Evolutionary conservation across 805 yeast species (phyloP), one percentile per base, ranked within the genome.

Genomic region (Hanseniaspora singularis): DNA sequence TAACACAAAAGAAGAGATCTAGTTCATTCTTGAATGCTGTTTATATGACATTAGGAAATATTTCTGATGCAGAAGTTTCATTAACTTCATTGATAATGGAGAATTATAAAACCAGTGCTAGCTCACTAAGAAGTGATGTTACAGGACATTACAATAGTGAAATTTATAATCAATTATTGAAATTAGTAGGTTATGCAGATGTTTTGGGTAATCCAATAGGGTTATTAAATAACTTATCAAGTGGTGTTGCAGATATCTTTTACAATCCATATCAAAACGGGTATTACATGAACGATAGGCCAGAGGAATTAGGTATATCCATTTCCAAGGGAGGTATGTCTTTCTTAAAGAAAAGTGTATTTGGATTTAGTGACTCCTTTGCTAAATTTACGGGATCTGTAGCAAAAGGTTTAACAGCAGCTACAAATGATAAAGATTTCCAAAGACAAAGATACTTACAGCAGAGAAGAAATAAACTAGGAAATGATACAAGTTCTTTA

Each of bases 141-240:
- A 70, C 72, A 54, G 80, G 89, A 0, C 97, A 92, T 61, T 92
- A 92, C 60, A 81, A 88, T 10, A 96, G 88, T 59, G 89, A 92
- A 24, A 81, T 89, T 64, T 72, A 92, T 50, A 87, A 84, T 58
- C 98, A 92, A 63, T 68, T 92, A 28, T 94, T 92, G 64, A 87
- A 86, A 61, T 79, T 92, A 37, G 67, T 94, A 28, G 99, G 99
- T 0, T 86, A 96, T 16, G 98, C 97, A 0, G 98, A 94, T 63
- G 76, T 92, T 54, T 66, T 92, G 41, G 99, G 98, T 19, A 92
- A 94, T 54, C 99, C 99, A 0, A 97, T 94, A 24, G 98, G 98
- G 1, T 67, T 92, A 51, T 92, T 92, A 67, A 92, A 85, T 60
- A 88, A 87, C 54, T 69, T 92, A 49, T 79, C 95, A 49, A 86